Evolutionary conservation across 257 asterid species (phyloP).

Genomic region (Mitragyna speciosa): DNA sequence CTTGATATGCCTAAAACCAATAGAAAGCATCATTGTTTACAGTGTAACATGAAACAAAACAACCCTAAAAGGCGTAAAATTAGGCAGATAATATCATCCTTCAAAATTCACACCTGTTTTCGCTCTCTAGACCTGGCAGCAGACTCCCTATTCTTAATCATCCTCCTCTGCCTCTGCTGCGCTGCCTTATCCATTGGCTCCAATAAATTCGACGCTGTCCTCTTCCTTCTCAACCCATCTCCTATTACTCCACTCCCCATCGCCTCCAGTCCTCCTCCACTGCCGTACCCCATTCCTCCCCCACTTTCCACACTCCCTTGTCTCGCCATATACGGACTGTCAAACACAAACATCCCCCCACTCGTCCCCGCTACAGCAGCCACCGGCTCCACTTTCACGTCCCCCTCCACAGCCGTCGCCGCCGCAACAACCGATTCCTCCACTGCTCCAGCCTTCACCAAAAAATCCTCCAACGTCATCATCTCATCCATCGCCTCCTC

Average conservation of each 20-base stretch:
- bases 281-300: constrained; percentile 25
- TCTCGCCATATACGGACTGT: constrained; percentile 25
- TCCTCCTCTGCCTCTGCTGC: constrained; percentile 61
- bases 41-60: not conserved
- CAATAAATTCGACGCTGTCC: constrained; percentile 52
- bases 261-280: constrained; percentile 24
- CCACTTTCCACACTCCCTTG: constrained; percentile 31
- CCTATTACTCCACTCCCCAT: constrained; percentile 38
- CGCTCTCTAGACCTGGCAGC: constrained; percentile 99
- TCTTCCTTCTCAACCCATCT: constrained; percentile 47
- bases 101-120: constrained; percentile 62
- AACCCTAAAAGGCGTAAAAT: not conserved
- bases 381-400: constrained; percentile 30
- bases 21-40: not conserved
- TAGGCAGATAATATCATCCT: too few relatives aligned
- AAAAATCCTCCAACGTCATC: constrained; percentile 90
- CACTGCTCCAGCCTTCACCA: constrained; percentile 71
- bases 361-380: constrained; percentile 23
- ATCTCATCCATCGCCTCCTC: constrained; percentile 54
- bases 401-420: constrained; percentile 17
- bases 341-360: constrained; percentile 37
- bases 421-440: constrained; percentile 38
- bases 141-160: constrained; percentile 97
- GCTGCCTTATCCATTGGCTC: constrained; percentile 81
- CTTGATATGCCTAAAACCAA: constrained; percentile 61